Evolutionary conservation across 1,139 yeast genomes (phyloP).

Genomic region (Groenewaldozyma auringiensis): DNA sequence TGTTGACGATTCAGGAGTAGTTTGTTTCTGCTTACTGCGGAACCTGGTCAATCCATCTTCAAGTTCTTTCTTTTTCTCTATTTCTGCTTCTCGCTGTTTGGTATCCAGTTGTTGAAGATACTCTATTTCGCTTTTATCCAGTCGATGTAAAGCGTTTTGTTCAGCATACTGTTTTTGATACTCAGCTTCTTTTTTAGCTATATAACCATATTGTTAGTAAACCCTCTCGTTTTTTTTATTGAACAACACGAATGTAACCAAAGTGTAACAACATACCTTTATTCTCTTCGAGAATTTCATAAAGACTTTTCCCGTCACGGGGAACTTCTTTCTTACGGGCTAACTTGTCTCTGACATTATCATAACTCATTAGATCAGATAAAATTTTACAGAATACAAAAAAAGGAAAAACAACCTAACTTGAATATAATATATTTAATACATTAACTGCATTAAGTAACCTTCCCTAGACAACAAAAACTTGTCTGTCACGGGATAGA

Average conservation of each 20-base stretch:
- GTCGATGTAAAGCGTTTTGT: conserved; percentile 12
- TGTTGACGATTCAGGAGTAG: not conserved
- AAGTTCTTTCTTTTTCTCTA: conserved; percentile 12
- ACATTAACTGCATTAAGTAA: no score
- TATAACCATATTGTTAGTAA: not conserved
- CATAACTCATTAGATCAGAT: not conserved
- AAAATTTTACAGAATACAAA: not conserved
- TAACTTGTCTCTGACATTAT: not conserved
- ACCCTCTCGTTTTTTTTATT: no score
- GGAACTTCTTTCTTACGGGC: not conserved
- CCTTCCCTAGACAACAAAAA: no score
- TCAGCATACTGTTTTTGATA: conserved; percentile 12
- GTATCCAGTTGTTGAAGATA: conserved; percentile 11
- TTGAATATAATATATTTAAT: not conserved
- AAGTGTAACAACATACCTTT: conserved; percentile 7
- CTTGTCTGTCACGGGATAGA: no score
- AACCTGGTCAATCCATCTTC: conserved; percentile 10
- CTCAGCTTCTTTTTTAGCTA: conserved; percentile 14
- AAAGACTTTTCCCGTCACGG: conserved; percentile 7
- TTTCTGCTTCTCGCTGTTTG: conserved; percentile 9
- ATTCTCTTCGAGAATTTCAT: conserved; percentile 11
- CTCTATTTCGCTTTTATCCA: conserved; percentile 14
- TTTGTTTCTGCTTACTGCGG: conserved; percentile 2
- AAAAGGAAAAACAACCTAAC: not conserved
- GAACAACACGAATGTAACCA: no score